Conservation (phyloP, 495 filamentous ascomycete genomes). For the Talaromyces stipitatus region DNA sequence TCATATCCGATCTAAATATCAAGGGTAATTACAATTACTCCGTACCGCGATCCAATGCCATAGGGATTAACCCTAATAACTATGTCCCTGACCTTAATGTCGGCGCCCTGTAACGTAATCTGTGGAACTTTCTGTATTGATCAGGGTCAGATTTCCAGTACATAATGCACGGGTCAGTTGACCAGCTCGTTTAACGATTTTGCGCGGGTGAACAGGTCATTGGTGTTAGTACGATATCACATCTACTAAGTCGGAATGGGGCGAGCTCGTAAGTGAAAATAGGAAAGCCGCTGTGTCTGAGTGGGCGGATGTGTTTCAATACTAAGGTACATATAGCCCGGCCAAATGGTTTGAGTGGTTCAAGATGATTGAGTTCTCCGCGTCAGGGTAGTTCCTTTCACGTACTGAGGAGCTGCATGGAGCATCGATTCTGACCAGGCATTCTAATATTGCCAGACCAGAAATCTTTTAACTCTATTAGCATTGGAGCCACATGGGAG, state of each 20-base stretch:
- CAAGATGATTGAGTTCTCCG: not conserved
- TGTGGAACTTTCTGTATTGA: not conserved
- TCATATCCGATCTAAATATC: too few relatives aligned
- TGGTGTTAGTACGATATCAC: not conserved
- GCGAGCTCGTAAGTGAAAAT: too few relatives aligned
- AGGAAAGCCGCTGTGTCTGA: too few relatives aligned
- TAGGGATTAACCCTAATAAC: not conserved
- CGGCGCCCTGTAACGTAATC: not conserved
- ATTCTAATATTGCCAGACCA: too few relatives aligned
- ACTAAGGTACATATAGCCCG: not conserved
- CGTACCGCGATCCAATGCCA: too few relatives aligned
- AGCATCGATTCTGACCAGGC: too few relatives aligned
- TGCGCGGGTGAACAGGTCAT: not conserved
- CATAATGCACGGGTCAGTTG: not conserved
- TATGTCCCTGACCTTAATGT: not conserved
- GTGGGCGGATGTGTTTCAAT: not conserved
- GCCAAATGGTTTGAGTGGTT: not conserved
- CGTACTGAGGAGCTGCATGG: too few relatives aligned
- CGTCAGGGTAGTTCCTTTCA: too few relatives aligned
- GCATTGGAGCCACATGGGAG: too few relatives aligned
- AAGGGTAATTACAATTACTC: too few relatives aligned
- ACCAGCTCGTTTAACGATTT: not conserved
- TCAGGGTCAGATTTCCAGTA: not conserved
- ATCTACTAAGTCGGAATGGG: too few relatives aligned
- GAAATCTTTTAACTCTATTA: too few relatives aligned